Evolutionary conservation across 2,329 filamentous ascomycete species (phyloP).

Genomic region (Aureobasidium subglaciale): DNA sequence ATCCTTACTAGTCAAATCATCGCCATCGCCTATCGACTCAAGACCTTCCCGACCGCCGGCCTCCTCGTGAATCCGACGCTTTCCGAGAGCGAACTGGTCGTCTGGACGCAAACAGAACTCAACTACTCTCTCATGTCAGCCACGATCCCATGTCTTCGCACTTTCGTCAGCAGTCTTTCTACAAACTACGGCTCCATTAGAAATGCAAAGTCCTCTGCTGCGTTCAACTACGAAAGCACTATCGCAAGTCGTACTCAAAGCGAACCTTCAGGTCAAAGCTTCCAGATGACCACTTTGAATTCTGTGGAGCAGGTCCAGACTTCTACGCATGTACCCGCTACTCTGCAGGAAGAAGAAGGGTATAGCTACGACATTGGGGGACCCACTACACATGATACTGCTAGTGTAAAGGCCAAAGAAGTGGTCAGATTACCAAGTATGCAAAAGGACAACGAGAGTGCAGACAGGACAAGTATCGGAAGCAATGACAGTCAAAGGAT

Average conservation of each 20-base stretch:
- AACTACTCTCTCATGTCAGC: conserved; percentile 31
- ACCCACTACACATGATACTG: neutral
- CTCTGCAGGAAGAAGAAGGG: neutral
- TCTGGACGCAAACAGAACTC: conserved; percentile 28
- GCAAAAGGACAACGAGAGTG: neutral
- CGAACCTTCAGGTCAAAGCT: neutral
- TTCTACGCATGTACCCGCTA: neutral
- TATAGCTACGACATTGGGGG: neutral
- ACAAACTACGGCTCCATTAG: conserved; percentile 23
- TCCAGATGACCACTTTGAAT: neutral
- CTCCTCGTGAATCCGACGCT: conserved; percentile 21
- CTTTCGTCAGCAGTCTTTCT: conserved; percentile 29
- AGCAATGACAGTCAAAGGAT: conserved; percentile 13
- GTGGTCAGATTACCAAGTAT: neutral
- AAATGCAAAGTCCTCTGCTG: neutral
- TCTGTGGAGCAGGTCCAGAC: neutral
- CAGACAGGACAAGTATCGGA: neutral
- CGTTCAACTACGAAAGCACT: neutral
- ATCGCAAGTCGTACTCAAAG: neutral
- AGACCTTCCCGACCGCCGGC: neutral
- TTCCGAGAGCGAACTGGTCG: conserved; percentile 21
- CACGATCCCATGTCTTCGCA: conserved; percentile 31
- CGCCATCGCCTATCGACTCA: neutral
- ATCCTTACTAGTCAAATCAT: neutral
- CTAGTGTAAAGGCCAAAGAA: neutral